Evolutionary conservation across 495 filamentous ascomycete genomes (phyloP).

Genomic region (Penicillium dipodomyicola): DNA sequence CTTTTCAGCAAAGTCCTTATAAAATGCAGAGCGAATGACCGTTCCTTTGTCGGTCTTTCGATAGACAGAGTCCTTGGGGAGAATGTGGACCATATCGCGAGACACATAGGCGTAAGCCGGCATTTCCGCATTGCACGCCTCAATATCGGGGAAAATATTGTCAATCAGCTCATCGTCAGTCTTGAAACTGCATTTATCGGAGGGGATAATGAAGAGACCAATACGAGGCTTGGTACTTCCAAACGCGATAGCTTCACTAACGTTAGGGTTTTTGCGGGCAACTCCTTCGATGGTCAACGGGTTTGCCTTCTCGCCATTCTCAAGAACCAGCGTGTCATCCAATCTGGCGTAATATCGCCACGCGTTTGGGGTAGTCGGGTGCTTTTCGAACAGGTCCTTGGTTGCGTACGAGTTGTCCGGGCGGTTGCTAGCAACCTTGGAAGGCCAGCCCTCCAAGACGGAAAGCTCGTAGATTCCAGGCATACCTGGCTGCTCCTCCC

Average conservation of each 20-base stretch:
- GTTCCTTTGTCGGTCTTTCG: constrained; percentile 52
- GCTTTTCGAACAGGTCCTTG: constrained; percentile 54
- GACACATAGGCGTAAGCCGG: constrained; percentile 50
- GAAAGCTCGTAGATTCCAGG: constrained; percentile 55
- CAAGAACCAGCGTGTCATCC: constrained; percentile 57
- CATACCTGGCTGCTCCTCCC: constrained; percentile 43
- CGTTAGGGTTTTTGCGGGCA: constrained; percentile 24
- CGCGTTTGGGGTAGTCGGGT: constrained; percentile 45
- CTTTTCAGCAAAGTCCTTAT: constrained; percentile 40
- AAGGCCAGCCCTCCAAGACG: constrained; percentile 57
- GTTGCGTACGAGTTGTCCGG: constrained; percentile 57
- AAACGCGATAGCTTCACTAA: constrained; percentile 34
- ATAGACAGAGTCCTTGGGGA: constrained; percentile 41
- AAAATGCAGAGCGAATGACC: constrained; percentile 50
- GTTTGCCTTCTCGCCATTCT: constrained; percentile 65
- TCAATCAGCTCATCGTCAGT: constrained; percentile 41
- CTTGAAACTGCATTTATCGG: constrained; percentile 21
- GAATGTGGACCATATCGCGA: constrained; percentile 46
- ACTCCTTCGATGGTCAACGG: constrained; percentile 54
- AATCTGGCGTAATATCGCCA: constrained; percentile 57
- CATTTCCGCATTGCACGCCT: constrained; percentile 39
- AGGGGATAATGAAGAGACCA: constrained; percentile 45
- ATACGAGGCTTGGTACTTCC: constrained; percentile 24
- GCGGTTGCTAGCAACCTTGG: constrained; percentile 56
- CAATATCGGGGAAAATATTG: constrained; percentile 43